Conservation (phyloP, 805 yeast species). For the Nakazawaea ishiwadae region DNA sequence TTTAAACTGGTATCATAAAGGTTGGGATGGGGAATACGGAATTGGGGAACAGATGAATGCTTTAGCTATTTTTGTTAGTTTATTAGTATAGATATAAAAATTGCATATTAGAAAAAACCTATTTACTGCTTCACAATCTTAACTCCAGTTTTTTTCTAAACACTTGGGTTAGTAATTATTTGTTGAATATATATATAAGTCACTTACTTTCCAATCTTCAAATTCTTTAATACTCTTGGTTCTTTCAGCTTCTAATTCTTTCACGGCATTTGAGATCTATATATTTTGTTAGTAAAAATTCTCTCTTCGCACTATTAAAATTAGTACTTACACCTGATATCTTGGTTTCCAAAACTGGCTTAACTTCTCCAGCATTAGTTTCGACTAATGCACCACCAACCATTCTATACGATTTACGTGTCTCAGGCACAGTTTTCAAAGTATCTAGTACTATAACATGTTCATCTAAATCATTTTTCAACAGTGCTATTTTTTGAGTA, state of each 20-base stretch:
- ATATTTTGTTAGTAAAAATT: slow-evolving; percentile 6
- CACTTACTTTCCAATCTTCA: slow-evolving; percentile 39
- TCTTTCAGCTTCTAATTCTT: slow-evolving; percentile 34
- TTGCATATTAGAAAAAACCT: too few species aligned
- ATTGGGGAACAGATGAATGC: slow-evolving; percentile 80
- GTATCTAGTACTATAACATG: slow-evolving; percentile 54
- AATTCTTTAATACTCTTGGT: slow-evolving; percentile 35
- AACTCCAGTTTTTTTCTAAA: slow-evolving; percentile 36
- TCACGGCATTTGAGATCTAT: slow-evolving; percentile 31
- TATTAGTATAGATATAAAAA: slow-evolving; percentile 18
- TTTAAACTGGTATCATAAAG: slow-evolving; percentile 51
- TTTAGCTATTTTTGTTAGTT: slow-evolving; percentile 53
- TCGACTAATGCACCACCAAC: slow-evolving; percentile 90
- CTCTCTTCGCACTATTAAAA: too few species aligned
- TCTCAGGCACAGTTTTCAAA: slow-evolving; percentile 41
- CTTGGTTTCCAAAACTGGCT: slow-evolving; percentile 56
- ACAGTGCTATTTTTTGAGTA: slow-evolving; percentile 40
- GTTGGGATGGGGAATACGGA: slow-evolving; percentile 66
- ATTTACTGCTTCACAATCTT: slow-evolving; percentile 34
- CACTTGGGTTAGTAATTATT: slow-evolving; percentile 15
- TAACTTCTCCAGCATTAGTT: slow-evolving; percentile 73
- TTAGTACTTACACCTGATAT: slow-evolving; percentile 35
- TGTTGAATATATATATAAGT: neutral
- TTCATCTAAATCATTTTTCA: slow-evolving; percentile 42
- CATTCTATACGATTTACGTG: slow-evolving; percentile 86